Conservation (phyloP, 805 yeast genomes). For the Yamadazyma tumulicola region DNA sequence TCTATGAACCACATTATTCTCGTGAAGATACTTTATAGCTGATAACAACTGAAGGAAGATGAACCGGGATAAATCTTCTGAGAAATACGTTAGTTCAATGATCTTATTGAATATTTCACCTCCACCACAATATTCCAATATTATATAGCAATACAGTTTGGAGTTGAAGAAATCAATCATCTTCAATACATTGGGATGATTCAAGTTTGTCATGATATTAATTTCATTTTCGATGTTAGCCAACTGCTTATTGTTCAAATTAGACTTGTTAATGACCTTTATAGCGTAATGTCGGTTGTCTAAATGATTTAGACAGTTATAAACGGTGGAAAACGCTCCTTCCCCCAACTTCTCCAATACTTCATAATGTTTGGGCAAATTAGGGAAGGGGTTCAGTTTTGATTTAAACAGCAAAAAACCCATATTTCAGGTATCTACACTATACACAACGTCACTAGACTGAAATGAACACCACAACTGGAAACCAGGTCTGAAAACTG, state of each 20-base stretch:
- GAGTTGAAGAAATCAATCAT: conserved; percentile 54
- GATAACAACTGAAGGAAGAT: conserved; percentile 68
- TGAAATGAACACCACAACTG: too few relatives aligned
- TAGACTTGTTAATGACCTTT: conserved; percentile 65
- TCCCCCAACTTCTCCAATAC: conserved; percentile 52
- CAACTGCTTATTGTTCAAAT: conserved; percentile 49
- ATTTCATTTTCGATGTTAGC: conserved; percentile 67
- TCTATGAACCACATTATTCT: conserved; percentile 68
- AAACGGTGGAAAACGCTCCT: conserved; percentile 90
- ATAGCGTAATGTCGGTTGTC: conserved; percentile 57
- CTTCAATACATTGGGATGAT: conserved; percentile 59
- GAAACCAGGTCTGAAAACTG: too few relatives aligned
- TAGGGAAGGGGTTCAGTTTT: conserved; percentile 11
- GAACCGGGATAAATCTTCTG: conserved; percentile 70
- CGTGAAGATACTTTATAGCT: conserved; percentile 66
- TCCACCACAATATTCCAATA: conserved; percentile 67
- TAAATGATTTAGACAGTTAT: conserved; percentile 49
- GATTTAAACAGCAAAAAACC: conserved; percentile 11
- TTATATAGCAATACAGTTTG: conserved; percentile 52
- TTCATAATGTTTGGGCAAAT: conserved; percentile 25
- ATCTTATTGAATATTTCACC: conserved; percentile 82
- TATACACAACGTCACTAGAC: too few relatives aligned
- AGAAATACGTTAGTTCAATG: conserved; percentile 71
- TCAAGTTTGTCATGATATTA: conserved; percentile 61
- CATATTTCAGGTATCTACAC: too few relatives aligned